Percentiles rank a stretch among this genome's conserved stretches.
Conservation (phyloP, 306 rosid species). For the Lathyrus sativus region DNA sequence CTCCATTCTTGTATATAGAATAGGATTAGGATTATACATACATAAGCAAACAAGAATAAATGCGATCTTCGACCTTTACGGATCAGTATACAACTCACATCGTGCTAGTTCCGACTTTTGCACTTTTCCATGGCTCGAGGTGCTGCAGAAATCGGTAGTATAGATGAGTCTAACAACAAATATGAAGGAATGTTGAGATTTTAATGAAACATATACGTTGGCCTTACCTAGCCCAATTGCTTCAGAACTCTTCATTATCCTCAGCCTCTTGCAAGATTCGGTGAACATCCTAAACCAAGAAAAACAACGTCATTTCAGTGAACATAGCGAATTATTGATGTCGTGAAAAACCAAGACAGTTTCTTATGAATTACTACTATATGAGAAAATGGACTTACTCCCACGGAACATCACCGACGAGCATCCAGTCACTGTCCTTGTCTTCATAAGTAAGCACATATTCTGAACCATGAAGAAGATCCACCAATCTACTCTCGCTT, state of each 20-base stretch:
- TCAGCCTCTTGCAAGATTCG: slow-evolving; percentile 80
- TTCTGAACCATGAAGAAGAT: slow-evolving; percentile 88
- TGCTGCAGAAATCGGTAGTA: slow-evolving; percentile 55
- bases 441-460: slow-evolving; percentile 97
- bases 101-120: slow-evolving; percentile 58
- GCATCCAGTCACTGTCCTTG: slow-evolving; percentile 98
- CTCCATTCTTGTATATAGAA: slow-evolving; percentile 46
- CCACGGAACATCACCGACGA: slow-evolving; percentile 99
- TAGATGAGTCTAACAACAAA: slow-evolving; percentile 19
- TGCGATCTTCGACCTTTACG: slow-evolving; percentile 38
- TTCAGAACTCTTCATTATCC: slow-evolving; percentile 97
- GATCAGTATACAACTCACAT: slow-evolving; percentile 16
- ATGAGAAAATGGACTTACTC: slow-evolving; percentile 61
- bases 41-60: slow-evolving; percentile 38
- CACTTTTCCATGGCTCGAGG: slow-evolving; percentile 93
- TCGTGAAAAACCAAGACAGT: slow-evolving; percentile 11
- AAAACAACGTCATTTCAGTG: neutral
- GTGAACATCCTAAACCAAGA: slow-evolving; percentile 79
- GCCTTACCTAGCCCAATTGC: slow-evolving; percentile 87
- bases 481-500: slow-evolving; percentile 79
- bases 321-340: neutral
- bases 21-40: slow-evolving; percentile 30
- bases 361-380: neutral
- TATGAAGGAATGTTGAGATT: neutral
- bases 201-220: neutral